phyloP scores from a whole-genome alignment of 495 filamentous ascomycete genomes.

The Neurospora hispaniola region DNA sequence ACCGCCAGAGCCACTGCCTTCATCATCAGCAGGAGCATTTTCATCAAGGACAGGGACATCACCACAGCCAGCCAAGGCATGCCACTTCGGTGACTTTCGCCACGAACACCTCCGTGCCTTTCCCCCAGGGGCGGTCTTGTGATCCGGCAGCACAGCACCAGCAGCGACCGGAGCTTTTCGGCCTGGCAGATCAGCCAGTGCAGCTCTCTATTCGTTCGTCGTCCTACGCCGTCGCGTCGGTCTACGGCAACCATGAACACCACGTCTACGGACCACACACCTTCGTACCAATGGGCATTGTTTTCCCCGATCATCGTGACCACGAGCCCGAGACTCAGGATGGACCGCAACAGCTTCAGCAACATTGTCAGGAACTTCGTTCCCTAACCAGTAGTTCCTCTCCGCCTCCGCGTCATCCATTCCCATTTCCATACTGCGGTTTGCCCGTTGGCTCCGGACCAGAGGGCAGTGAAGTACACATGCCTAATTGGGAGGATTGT shows the following conservation, averaged over 20 bases:
- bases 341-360: not conserved
- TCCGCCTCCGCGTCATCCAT: not conserved
- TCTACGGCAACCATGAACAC: not conserved
- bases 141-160: not conserved
- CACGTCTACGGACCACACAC: not conserved
- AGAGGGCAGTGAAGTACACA: constrained; percentile 18
- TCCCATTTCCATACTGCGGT: constrained; percentile 11
- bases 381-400: not conserved
- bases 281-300: not conserved
- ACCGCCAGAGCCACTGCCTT: not conserved
- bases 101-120: not conserved
- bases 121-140: not conserved
- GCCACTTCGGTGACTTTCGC: not conserved
- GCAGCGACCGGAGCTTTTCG: not conserved
- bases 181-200: not conserved
- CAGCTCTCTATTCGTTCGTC: not conserved
- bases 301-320: not conserved
- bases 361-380: not conserved
- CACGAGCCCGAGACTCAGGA: not conserved
- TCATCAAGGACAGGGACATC: not conserved
- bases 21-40: not conserved
- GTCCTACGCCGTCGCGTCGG: not conserved
- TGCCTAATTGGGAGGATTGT: constrained; percentile 16
- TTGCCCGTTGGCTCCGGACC: constrained; percentile 34
- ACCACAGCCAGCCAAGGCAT: not conserved